Conservation (phyloP, 306 rosid species). For the Prunus padus region DNA sequence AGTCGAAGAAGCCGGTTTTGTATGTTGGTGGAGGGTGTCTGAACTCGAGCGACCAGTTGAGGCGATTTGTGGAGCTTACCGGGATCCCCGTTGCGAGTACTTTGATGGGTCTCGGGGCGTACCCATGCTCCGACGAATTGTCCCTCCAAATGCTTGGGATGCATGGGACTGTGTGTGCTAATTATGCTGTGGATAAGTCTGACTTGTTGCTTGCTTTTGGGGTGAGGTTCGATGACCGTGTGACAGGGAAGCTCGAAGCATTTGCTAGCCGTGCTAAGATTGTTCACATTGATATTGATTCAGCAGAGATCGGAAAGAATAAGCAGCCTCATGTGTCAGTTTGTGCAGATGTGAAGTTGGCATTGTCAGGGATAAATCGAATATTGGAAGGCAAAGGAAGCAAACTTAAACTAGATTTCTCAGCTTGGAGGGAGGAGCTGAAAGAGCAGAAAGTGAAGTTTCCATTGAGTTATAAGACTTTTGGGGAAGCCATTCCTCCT, state of each 20-base stretch:
- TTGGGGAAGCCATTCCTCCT: conserved; percentile 69
- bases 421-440: conserved; percentile 76
- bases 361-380: conserved; percentile 56
- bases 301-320: conserved; percentile 93
- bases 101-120: conserved; percentile 83
- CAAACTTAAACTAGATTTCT: conserved; percentile 45
- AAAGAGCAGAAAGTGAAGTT: conserved; percentile 60
- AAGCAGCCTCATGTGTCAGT: conserved; percentile 77
- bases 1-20: conserved; percentile 70
- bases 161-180: conserved; percentile 96
- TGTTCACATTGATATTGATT: conserved; percentile 89
- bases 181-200: conserved; percentile 76
- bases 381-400: conserved; percentile 42
- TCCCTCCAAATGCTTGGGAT: conserved; percentile 91
- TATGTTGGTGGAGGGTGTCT: conserved; percentile 92
- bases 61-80: conserved; percentile 59
- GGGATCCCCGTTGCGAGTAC: conserved; percentile 85
- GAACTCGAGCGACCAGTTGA: conserved; percentile 63
- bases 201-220: conserved; percentile 91
- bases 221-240: conserved; percentile 93
- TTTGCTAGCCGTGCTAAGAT: conserved; percentile 90
- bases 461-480: conserved; percentile 68
- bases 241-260: conserved; percentile 86
- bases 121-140: conserved; percentile 35
- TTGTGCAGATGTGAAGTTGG: conserved; percentile 68